Conservation (phyloP, 805 yeast genomes). For the Kodamaea jinghongensis region DNA sequence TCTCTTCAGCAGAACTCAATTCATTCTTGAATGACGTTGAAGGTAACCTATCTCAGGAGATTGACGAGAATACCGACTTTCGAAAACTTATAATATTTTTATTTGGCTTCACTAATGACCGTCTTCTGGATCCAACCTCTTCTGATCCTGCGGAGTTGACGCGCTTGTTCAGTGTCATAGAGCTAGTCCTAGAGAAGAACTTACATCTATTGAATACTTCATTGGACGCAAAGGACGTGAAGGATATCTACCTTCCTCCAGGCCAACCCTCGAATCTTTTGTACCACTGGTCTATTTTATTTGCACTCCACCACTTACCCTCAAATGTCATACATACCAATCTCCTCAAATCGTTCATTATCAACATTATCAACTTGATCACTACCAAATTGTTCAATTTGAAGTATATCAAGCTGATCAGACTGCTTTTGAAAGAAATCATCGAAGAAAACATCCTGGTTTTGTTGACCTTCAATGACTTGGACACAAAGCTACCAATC, state of each 20-base stretch:
- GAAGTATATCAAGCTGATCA: conserved; percentile 21
- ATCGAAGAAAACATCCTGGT: conserved; percentile 15
- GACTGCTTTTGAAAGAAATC: conserved; percentile 15
- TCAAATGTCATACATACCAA: conserved; percentile 15
- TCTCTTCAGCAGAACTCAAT: conserved; percentile 26
- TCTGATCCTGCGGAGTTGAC: conserved; percentile 13
- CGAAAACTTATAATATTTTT: conserved; percentile 32
- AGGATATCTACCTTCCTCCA: conserved; percentile 8
- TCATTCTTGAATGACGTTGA: conserved; percentile 36
- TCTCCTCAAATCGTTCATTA: conserved; percentile 30
- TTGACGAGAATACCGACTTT: conserved; percentile 28
- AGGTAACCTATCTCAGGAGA: conserved; percentile 27
- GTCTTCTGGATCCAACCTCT: conserved; percentile 13
- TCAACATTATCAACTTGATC: conserved; percentile 30
- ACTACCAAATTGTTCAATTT: conserved; percentile 28
- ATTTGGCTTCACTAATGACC: conserved; percentile 30
- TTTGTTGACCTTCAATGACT: conserved; percentile 1
- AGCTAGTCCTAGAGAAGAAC: conserved; percentile 31
- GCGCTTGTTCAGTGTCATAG: conserved; percentile 28
- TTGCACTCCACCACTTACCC: conserved; percentile 26
- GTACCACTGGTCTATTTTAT: conserved; percentile 31
- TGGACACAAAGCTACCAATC: conserved; percentile 11
- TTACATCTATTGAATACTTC: conserved; percentile 23
- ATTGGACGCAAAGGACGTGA: conserved; percentile 17
- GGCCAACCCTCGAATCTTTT: conserved; percentile 11